phyloP scores from a whole-genome alignment of 768 basidiomycete species.

The Clavaria fumosa region DNA sequence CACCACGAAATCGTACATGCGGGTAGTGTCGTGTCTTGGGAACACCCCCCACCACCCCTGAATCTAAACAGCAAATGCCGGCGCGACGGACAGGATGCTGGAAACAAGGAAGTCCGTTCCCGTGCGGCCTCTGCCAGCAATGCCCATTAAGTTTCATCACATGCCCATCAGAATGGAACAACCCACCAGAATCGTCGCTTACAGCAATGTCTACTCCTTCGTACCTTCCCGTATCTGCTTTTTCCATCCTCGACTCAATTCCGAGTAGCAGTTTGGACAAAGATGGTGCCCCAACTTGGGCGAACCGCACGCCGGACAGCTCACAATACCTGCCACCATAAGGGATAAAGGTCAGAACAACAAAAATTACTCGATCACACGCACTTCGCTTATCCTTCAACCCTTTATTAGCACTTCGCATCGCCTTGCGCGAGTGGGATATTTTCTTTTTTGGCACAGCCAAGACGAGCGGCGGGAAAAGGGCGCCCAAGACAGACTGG shows the following conservation, averaged over 20 bases:
- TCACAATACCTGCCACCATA: slow-evolving; percentile 68
- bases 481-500: slow-evolving; percentile 39
- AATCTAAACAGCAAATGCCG: too few relatives aligned
- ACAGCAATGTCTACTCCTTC: too few relatives aligned
- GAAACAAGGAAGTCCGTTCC: too few relatives aligned
- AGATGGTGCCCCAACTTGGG: slow-evolving; percentile 84
- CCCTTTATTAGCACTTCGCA: slow-evolving; percentile 89
- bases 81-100: too few relatives aligned
- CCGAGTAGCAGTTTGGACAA: slow-evolving; percentile 68
- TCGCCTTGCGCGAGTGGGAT: slow-evolving; percentile 88
- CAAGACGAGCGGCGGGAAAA: slow-evolving; percentile 76
- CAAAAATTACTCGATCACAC: slow-evolving; percentile 13
- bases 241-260: slow-evolving; percentile 54
- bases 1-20: too few relatives aligned
- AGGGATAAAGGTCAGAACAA: slow-evolving; percentile 3
- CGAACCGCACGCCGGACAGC: slow-evolving; percentile 79
- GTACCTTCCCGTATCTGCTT: too few relatives aligned
- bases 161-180: too few relatives aligned
- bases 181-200: too few relatives aligned
- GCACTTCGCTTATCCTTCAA: slow-evolving; percentile 85
- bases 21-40: too few relatives aligned
- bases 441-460: slow-evolving; percentile 92
- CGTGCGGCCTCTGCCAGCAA: too few relatives aligned
- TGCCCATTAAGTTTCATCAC: too few relatives aligned
- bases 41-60: too few relatives aligned